Evolutionary conservation across 371 early-diverging fungal species (phyloP), one percentile per base, ranked within the genome.

Genomic region (Phascolomyces articulosus): DNA sequence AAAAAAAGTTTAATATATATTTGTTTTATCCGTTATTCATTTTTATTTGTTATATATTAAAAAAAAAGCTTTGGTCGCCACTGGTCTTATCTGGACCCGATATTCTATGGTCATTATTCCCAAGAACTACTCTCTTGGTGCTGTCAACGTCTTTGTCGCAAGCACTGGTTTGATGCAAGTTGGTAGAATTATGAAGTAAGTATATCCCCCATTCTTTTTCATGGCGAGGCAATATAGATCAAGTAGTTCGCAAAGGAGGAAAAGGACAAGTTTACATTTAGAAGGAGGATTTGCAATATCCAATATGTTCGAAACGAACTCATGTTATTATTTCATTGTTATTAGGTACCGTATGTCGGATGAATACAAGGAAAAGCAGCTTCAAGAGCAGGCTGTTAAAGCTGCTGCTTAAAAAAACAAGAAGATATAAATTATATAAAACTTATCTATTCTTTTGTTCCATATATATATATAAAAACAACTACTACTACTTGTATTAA

Each of bases 81-180:
- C 98, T 23, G 98, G 98, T 57, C 63, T 95, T 64, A 98, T 97
- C 74, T 98, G 98, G 98, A 89, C 94, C 26, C 92, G 98, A 54
- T 98, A 96, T 80, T 93, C 97, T 11, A 86, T 89, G 60, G 93
- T 94, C 28, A 98, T 98, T 65, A 95, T 84, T 28, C 98, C 98
- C 63, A 87, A 89, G 75, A 98, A 98, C 84, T 96, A 87, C 74
- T 79, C 87, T 63, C 75, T 98, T 71, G 87, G 96, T 66, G 81
- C 90, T 28, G 98, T 97, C 64, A 98, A 98, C 75, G 38, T 95
- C 26, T 97, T 98, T 74, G 95, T 98, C 8, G 97, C 94, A 40
- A 90, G 84, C 66, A 97, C 94, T 29, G 94, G 93, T 57, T 62
- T 91, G 49, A 90, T 90, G 67, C 98, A 98, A 82, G 74, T 95